Evolutionary conservation across 1,284 basidiomycete species (phyloP).

Genomic region (Boletus semigastroideus): DNA sequence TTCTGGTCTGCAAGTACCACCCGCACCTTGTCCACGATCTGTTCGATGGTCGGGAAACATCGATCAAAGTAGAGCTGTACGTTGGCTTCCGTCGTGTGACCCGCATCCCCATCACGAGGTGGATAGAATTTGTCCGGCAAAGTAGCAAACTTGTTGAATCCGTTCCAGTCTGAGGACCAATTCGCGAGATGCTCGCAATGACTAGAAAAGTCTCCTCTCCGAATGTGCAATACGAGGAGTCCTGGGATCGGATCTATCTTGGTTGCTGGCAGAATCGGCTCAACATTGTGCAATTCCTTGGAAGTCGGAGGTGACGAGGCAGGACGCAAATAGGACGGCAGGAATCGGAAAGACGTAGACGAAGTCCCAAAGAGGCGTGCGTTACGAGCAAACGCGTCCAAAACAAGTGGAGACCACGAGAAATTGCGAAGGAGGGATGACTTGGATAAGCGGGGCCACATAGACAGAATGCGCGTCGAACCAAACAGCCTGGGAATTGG

Average conservation of each 20-base stretch:
- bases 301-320: conserved; percentile 6
- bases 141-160: conserved; percentile 45
- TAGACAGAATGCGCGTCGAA: conserved; percentile 39
- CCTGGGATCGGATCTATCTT: conserved; percentile 29
- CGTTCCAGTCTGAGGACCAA: conserved; percentile 36
- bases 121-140: conserved; percentile 39
- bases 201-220: conserved; percentile 38
- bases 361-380: conserved; percentile 32
- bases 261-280: conserved; percentile 21
- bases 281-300: conserved; percentile 26
- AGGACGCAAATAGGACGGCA: conserved; percentile 26
- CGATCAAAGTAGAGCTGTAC: conserved; percentile 37
- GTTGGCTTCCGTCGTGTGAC: conserved; percentile 30
- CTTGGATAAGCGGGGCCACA: conserved; percentile 42
- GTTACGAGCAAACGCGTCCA: conserved; percentile 38
- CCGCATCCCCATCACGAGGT: conserved; percentile 24
- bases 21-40: conserved; percentile 45
- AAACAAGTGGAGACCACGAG: conserved; percentile 47
- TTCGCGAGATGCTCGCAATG: conserved; percentile 34
- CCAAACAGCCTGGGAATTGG: conserved; percentile 41
- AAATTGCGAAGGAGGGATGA: conserved; percentile 49
- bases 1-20: conserved; percentile 35
- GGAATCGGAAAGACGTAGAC: conserved; percentile 16
- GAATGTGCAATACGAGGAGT: conserved; percentile 38
- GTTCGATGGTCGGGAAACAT: conserved; percentile 49